phyloP scores from a whole-genome alignment of 805 yeast species.

The Kodamaea kaohsiungensis region DNA sequence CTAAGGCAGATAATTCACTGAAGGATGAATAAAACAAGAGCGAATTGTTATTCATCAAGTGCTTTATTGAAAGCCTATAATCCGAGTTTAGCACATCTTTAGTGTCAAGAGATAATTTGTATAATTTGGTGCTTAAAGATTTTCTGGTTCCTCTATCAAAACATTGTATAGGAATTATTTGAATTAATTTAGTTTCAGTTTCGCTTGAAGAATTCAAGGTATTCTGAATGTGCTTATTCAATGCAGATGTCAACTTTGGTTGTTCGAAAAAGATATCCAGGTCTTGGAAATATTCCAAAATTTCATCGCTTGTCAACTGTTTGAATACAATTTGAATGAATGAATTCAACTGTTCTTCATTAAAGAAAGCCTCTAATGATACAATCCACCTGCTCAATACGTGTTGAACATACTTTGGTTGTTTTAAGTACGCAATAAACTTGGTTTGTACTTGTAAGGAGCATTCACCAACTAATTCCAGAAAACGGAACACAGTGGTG shows the following conservation, averaged over 20 bases:
- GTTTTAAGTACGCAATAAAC: background rate
- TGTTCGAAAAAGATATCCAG: slow-evolving; percentile 53
- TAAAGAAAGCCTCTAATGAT: slow-evolving; percentile 38
- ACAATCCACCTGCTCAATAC: slow-evolving; percentile 58
- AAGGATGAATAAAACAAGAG: background rate
- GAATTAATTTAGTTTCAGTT: slow-evolving; percentile 11
- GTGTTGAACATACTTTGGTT: slow-evolving; percentile 3
- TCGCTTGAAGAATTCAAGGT: slow-evolving; percentile 6
- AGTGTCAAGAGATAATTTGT: background rate
- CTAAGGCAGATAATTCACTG: background rate
- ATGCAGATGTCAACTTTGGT: slow-evolving; percentile 29
- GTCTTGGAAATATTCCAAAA: slow-evolving; percentile 16
- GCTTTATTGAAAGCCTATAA: slow-evolving; percentile 2
- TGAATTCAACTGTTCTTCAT: slow-evolving; percentile 23
- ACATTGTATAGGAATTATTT: slow-evolving; percentile 52
- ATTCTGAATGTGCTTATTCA: slow-evolving; percentile 23
- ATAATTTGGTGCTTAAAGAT: background rate
- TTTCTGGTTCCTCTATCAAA: slow-evolving; percentile 16
- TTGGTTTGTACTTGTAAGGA: background rate
- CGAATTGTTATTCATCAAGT: slow-evolving; percentile 1
- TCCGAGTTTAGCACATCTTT: background rate
- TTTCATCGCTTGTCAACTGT: background rate
- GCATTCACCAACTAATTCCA: slow-evolving; percentile 41
- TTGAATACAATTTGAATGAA: slow-evolving; percentile 32
- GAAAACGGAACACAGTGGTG: slow-evolving; percentile 48